These are phyloP conservation scores for Phytophthora palmivora DNA, from an alignment of 352 stramenopile genomes.

Conservation along the genomic window DNA sequence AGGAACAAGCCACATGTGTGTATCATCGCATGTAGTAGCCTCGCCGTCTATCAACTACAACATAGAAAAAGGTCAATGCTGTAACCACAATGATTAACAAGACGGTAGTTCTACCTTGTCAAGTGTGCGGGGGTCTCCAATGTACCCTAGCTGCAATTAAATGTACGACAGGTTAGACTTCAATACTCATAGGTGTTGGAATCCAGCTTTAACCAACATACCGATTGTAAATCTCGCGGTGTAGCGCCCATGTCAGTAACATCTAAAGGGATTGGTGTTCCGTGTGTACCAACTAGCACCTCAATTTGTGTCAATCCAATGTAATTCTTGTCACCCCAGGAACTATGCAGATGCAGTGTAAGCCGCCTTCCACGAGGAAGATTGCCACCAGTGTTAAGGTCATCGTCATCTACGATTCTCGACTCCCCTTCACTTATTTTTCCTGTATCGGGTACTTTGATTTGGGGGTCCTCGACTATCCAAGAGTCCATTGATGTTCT, in stretches of 20 bases:
- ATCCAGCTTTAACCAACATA: conserved; percentile 31
- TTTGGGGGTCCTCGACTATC: conserved; percentile 55
- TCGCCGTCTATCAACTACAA: conserved; percentile 82
- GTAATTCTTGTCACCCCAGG: conserved; percentile 87
- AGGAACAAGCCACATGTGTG: conserved; percentile 92
- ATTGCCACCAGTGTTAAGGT: conserved; percentile 11
- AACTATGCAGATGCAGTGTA: conserved; percentile 60
- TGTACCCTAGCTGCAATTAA: conserved; percentile 63
- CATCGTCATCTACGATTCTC: conserved; percentile 24
- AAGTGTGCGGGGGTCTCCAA: conserved; percentile 83
- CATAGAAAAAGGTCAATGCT: not conserved
- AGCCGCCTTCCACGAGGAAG: conserved; percentile 59
- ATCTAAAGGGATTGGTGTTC: conserved; percentile 49
- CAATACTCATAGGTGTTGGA: conserved; percentile 43
- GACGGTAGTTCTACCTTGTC: conserved; percentile 65
- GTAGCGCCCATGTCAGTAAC: conserved; percentile 58
- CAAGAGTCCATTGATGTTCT: conserved; percentile 58
- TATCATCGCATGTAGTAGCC: conserved; percentile 85
- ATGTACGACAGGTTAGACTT: conserved; percentile 1
- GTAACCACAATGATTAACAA: not conserved
- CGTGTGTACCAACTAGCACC: conserved; percentile 60
- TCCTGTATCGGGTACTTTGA: conserved; percentile 45
- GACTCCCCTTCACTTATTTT: conserved; percentile 39
- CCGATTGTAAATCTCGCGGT: conserved; percentile 74
- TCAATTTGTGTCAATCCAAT: conserved; percentile 85